Evolutionary conservation across 2,329 filamentous ascomycete species (phyloP).

Genomic region (Aspergillus sp.): DNA sequence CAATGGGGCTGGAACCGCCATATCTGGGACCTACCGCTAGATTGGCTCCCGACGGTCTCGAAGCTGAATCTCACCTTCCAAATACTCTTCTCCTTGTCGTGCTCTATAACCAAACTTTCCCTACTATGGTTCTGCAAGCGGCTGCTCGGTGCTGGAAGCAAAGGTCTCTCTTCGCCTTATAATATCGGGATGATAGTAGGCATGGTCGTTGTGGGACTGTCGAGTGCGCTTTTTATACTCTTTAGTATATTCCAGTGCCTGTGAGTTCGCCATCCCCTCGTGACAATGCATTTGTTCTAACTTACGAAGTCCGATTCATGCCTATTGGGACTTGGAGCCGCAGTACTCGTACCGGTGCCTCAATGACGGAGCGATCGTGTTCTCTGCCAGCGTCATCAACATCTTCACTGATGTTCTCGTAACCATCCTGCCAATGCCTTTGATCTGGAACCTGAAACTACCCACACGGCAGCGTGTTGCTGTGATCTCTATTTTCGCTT

Average conservation of each 20-base stretch:
- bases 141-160: slow-evolving; percentile 34
- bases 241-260: slow-evolving; percentile 46
- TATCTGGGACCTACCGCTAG: slow-evolving; percentile 45
- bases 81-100: slow-evolving; percentile 42
- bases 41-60: slow-evolving; percentile 34
- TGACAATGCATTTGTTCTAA: slow-evolving; percentile 13
- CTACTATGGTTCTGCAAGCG: slow-evolving; percentile 44
- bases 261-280: slow-evolving; percentile 32
- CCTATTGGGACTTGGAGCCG: slow-evolving; percentile 38
- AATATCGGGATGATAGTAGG: slow-evolving; percentile 28
- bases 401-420: slow-evolving; percentile 43
- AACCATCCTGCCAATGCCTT: slow-evolving; percentile 45
- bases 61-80: slow-evolving; percentile 45
- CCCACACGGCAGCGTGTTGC: slow-evolving; percentile 41
- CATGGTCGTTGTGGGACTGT: slow-evolving; percentile 38
- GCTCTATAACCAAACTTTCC: slow-evolving; percentile 43
- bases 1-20: slow-evolving; percentile 45
- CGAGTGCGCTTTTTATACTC: slow-evolving; percentile 37
- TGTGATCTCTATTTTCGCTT: slow-evolving; percentile 44
- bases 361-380: slow-evolving; percentile 34
- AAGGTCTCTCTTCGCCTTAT: slow-evolving; percentile 32
- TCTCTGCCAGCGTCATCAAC: slow-evolving; percentile 43
- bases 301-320: slow-evolving; percentile 35
- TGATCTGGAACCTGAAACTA: slow-evolving; percentile 46
- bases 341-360: slow-evolving; percentile 34